phyloP scores from a whole-genome alignment of 2,329 filamentous ascomycete genomes.

The Elsinoe perseae region DNA sequence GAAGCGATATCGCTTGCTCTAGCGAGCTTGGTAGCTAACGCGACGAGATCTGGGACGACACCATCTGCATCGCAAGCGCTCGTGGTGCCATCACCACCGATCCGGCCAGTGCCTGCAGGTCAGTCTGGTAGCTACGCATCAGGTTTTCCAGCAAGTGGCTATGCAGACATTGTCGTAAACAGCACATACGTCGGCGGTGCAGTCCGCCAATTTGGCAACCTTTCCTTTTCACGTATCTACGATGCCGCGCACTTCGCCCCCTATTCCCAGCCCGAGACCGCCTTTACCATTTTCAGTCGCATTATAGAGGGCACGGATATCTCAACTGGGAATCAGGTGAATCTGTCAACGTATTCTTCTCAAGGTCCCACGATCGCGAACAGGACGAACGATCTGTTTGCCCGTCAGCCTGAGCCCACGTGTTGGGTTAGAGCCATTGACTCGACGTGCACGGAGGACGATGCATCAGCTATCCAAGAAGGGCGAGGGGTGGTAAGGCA shows the following conservation, averaged over 20 bases:
- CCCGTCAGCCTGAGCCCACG: constrained; percentile 39
- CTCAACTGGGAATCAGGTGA: constrained; percentile 45
- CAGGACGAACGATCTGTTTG: constrained; percentile 47
- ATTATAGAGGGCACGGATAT: constrained; percentile 34
- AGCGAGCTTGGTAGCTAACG: constrained; percentile 37
- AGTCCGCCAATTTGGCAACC: constrained; percentile 31
- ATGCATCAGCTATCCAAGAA: constrained; percentile 41
- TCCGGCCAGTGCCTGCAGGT: constrained; percentile 43
- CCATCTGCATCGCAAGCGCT: constrained; percentile 56
- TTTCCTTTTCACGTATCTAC: constrained; percentile 30
- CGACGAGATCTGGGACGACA: constrained; percentile 67
- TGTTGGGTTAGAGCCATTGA: constrained; percentile 53
- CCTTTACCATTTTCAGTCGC: constrained; percentile 7
- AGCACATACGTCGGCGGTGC: constrained; percentile 29
- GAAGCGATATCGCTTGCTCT: constrained; percentile 35
- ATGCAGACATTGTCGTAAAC: constrained; percentile 30
- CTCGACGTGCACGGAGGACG: constrained; percentile 47
- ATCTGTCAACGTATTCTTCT: constrained; percentile 48
- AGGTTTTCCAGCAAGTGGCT: constrained; percentile 26
- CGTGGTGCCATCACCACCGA: constrained; percentile 46
- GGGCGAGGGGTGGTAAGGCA: constrained; percentile 52
- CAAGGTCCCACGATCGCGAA: constrained; percentile 52
- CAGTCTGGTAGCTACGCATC: constrained; percentile 29
- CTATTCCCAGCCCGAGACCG: constrained; percentile 26
- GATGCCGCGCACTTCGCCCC: constrained; percentile 31